Conservation (phyloP, 768 basidiomycete genomes). For the Lyophyllum semitale region DNA sequence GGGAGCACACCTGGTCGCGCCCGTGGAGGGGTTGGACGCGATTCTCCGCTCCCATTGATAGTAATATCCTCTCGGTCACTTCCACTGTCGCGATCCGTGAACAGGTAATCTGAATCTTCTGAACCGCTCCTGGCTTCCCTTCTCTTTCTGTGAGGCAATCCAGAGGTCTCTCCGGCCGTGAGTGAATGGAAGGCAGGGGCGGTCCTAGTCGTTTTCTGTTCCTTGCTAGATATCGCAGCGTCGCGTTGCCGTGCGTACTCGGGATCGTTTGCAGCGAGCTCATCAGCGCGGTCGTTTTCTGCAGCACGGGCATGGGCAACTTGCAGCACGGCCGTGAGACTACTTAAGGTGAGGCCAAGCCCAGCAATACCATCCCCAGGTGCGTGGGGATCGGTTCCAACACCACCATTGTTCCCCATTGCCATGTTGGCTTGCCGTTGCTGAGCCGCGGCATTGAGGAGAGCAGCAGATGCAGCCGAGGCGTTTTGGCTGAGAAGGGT, state of each 20-base stretch:
- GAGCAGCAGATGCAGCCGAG: conserved; percentile 64
- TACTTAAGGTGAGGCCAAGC: conserved; percentile 58
- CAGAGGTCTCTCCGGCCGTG: conserved; percentile 52
- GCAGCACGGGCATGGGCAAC: conserved; percentile 69
- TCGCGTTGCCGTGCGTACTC: conserved; percentile 46
- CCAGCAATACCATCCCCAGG: conserved; percentile 37
- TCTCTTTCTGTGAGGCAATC: conserved; percentile 29
- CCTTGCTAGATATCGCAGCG: conserved; percentile 44
- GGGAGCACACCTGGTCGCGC: conserved; percentile 34
- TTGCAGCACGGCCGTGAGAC: conserved; percentile 78
- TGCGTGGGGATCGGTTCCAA: conserved; percentile 28
- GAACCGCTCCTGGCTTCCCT: conserved; percentile 39
- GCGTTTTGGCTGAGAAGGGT: conserved; percentile 75
- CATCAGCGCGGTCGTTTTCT: conserved; percentile 47
- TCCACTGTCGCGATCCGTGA: conserved; percentile 48
- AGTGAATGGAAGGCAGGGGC: conserved; percentile 82
- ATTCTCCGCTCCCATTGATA: conserved; percentile 26
- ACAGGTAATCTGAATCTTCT: conserved; percentile 58
- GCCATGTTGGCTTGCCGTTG: conserved; percentile 56
- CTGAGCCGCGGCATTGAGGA: conserved; percentile 67
- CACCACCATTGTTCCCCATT: conserved; percentile 28
- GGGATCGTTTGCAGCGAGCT: conserved; percentile 46
- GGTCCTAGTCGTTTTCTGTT: conserved; percentile 59
- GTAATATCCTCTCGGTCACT: conserved; percentile 43
- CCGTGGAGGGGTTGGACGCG: conserved; percentile 33